phyloP scores from a whole-genome alignment of 164 flowering plant genomes.

The Cinnamomum chago region DNA sequence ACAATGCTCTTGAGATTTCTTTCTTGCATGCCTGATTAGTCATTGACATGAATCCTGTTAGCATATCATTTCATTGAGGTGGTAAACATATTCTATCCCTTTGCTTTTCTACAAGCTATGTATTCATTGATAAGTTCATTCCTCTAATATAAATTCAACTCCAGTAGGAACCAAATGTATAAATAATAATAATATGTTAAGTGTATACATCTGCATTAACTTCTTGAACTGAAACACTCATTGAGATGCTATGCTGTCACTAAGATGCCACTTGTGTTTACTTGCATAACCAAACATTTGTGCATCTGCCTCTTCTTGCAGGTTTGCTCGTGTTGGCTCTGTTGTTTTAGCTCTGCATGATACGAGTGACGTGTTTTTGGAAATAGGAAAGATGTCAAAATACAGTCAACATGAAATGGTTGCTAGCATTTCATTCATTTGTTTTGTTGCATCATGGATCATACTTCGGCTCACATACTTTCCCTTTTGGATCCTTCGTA shows the following conservation, averaged over 20 bases:
- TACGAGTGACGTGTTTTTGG: constrained; percentile 89
- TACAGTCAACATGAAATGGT: constrained; percentile 64
- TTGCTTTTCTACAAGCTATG: too few species aligned
- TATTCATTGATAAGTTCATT: background rate
- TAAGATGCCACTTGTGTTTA: background rate
- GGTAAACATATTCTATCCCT: too few species aligned
- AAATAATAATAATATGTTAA: too few species aligned
- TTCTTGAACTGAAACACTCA: background rate
- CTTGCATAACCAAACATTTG: background rate
- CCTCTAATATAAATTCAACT: background rate
- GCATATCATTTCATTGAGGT: too few species aligned
- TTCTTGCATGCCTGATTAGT: too few species aligned
- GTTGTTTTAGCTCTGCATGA: constrained; percentile 95
- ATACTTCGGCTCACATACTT: constrained; percentile 77
- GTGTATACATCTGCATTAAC: too few species aligned
- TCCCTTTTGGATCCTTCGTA: constrained; percentile 90
- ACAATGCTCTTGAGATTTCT: too few species aligned
- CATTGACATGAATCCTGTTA: too few species aligned
- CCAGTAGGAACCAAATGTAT: background rate
- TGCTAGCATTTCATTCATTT: constrained; percentile 69
- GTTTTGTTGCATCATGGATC: constrained; percentile 76
- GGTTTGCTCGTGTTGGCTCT: constrained; percentile 92
- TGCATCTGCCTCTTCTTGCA: constrained; percentile 24
- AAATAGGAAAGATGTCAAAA: constrained; percentile 92
- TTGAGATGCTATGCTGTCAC: background rate